Percentiles rank a stretch among this genome's conserved stretches.
Evolutionary conservation across 2,329 filamentous ascomycete genomes (phyloP).

Genomic region (Emmonsiellopsis sp.): DNA sequence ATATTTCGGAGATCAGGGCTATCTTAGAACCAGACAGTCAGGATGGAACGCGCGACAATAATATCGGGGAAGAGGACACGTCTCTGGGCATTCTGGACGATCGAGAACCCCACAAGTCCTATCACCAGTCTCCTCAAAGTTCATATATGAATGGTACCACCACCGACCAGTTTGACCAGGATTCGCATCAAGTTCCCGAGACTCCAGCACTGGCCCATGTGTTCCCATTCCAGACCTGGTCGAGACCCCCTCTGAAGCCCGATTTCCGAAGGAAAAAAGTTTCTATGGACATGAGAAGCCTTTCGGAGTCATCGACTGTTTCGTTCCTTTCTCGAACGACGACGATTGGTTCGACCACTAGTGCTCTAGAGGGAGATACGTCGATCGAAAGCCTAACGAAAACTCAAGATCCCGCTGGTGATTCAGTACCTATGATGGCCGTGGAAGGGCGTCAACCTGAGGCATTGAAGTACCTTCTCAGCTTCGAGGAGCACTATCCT

Average conservation of each 20-base stretch:
- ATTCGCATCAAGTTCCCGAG: conserved; percentile 14
- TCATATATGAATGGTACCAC: conserved; percentile 16
- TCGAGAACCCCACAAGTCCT: conserved; percentile 18
- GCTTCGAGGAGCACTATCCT: conserved; percentile 66
- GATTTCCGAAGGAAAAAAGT: conserved; percentile 57
- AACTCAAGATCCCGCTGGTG: conserved; percentile 56
- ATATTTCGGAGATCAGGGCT: conserved; percentile 61
- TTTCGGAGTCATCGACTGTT: conserved; percentile 75
- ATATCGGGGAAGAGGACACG: conserved; percentile 32
- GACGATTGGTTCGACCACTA: conserved; percentile 64
- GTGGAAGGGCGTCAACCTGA: conserved; percentile 62
- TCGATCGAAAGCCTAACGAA: conserved; percentile 59
- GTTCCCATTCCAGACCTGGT: conserved; percentile 73
- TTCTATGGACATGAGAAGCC: conserved; percentile 78
- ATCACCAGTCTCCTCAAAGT: conserved; percentile 15
- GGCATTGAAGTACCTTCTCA: conserved; percentile 69
- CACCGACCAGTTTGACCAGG: conserved; percentile 12
- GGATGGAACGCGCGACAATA: conserved; percentile 24
- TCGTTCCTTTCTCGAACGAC: conserved; percentile 73
- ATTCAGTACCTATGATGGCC: conserved; percentile 84
- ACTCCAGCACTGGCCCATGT: conserved; percentile 59
- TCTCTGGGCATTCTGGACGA: conserved; percentile 23
- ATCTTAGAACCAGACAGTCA: conserved; percentile 66
- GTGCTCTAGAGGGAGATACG: conserved; percentile 71
- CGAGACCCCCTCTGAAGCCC: conserved; percentile 21